Base-by-base conservation (phyloP, 2,329 filamentous ascomycete genomes). In the Erysiphe neolycopersici region DNA sequence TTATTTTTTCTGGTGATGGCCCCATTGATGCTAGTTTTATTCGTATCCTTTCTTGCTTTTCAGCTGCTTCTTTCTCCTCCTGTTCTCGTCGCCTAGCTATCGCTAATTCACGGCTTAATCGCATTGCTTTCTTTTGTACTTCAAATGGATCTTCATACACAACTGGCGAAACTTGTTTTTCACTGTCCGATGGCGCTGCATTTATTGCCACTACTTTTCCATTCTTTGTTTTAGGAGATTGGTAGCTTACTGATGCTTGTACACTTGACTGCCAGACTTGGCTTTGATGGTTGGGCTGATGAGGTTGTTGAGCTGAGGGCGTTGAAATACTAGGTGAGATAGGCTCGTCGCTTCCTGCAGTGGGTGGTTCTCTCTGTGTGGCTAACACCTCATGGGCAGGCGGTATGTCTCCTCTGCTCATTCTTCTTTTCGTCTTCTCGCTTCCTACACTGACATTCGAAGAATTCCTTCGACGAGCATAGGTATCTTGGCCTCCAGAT, bases 391-490 rank as follows among this genome's bases (percentile, higher is more conserved):
- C 56, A 26, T 54, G 51, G 16, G 54, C 53, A 26, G 52, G 51
- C 35, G 52, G 50, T 47, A 56, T 50, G 44, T 55, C 54, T 42
- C 49, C 53, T 44, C 52, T 52, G 43, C 55, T 58, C 53, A 58
- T 54, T 38, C 56, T 51, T 43, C 55, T 48, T 32, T 78, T 67
- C 49, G 75, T 71, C 33, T 71, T 67, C 47, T 78, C 77, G 57
- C 83, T 92, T 46, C 79, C 80, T 44, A 82, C 84, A 57, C 85
- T 94, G 36, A 92, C 78, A 54, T 84, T 91, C 2, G 87, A 95
- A 14, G 87, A 94, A 46, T 79, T 79, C 48, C 87, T 76, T 47
- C 84, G 74, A 50, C 84, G 74, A 33, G 68, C 69, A 64, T 80
- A 85, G 2, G 72, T 65, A 49, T 79, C 74, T 47, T 79, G 75